Evolutionary conservation across 768 basidiomycete species (phyloP), one percentile per base, ranked within the genome.

Genomic region (Rhodotorula paludigena): DNA sequence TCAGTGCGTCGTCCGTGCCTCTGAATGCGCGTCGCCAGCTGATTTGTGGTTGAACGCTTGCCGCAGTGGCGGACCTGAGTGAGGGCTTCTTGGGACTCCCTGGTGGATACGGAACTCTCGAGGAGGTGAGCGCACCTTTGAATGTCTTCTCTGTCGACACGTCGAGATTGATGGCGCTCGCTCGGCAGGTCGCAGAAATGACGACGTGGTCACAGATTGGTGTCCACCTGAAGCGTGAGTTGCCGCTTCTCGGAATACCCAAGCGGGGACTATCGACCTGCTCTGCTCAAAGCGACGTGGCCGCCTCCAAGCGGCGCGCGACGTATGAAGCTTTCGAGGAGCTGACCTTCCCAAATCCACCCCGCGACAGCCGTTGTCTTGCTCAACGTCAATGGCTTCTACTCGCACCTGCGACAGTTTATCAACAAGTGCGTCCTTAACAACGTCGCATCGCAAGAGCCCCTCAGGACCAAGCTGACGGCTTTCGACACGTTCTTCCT

Each of bases 131-230:
- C 32, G 16, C 21, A 1, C 21, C n/a, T 12, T 15, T 1, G 7
- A 14, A 18, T 48, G 25, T 10, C 47, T 7, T 5, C 10, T 10
- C 10, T 3, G 14, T 8, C n/a, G n/a, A 5, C 11, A 23, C 6
- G 20, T 16, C 28, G 47, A 2, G 47, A 20, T 25, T 25, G 25
- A 48, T 9, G n/a, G 47, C 47, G 7, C 14, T 48, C 47, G 25
- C 18, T 28, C n/a, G 5, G 9, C 52, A 53, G 52, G 89, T 87
- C 38, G 66, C 77, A 32, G 94, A 98, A 78, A 92, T 90, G 69
- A 84, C 87, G 21, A 96, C 93, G 0, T 99, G 94, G 94, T 89
- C 89, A 28, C 94, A 97, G 75, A 78, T 96, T 10, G 88, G 88
- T 28, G 87, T 93, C 49, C 89, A 71, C 30, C 44, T 38, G 35